A percentile compares a stretch with the other conserved stretches of the same genome.
Conservation (phyloP, 768 basidiomycete genomes). For the Chalciporus pseudorubinellus region DNA sequence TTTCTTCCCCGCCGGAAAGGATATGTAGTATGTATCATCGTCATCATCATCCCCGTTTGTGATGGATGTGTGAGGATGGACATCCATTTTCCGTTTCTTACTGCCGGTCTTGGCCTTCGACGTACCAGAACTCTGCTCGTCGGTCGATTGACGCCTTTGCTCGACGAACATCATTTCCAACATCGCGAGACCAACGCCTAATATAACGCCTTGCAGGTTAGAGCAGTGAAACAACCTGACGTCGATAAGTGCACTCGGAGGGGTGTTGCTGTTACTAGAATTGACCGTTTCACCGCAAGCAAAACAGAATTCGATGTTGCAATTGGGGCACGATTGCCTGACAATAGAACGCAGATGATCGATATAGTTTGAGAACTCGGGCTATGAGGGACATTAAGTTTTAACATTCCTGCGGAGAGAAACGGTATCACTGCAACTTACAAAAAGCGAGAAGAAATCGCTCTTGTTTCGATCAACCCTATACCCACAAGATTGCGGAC, state of each 20-base stretch:
- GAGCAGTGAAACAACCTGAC: slow-evolving; percentile 83
- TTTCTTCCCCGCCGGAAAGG: slow-evolving; percentile 53
- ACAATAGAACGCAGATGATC: slow-evolving; percentile 58
- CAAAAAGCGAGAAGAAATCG: slow-evolving; percentile 82
- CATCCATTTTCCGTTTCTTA: slow-evolving; percentile 42
- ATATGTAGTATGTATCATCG: slow-evolving; percentile 47
- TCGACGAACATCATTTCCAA: slow-evolving; percentile 72
- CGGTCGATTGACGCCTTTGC: slow-evolving; percentile 39
- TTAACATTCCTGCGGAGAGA: not conserved
- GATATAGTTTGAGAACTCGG: slow-evolving; percentile 70
- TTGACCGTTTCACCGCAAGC: slow-evolving; percentile 73
- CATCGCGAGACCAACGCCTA: slow-evolving; percentile 89
- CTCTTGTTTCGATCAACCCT: slow-evolving; percentile 58
- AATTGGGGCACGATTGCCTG: slow-evolving; percentile 59
- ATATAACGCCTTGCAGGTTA: slow-evolving; percentile 82
- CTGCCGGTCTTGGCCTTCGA: slow-evolving; percentile 29
- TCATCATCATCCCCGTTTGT: slow-evolving; percentile 49
- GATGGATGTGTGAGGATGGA: slow-evolving; percentile 20
- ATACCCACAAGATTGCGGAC: slow-evolving; percentile 75
- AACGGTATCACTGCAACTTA: slow-evolving; percentile 40
- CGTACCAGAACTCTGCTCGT: slow-evolving; percentile 23
- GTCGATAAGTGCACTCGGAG: slow-evolving; percentile 43
- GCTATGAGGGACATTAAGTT: slow-evolving; percentile 40
- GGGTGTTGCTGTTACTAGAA: slow-evolving; percentile 43
- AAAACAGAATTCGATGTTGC: slow-evolving; percentile 61